phyloP scores from a whole-genome alignment of 1,284 basidiomycete species.

The Sanghuangporus sanghuang region DNA sequence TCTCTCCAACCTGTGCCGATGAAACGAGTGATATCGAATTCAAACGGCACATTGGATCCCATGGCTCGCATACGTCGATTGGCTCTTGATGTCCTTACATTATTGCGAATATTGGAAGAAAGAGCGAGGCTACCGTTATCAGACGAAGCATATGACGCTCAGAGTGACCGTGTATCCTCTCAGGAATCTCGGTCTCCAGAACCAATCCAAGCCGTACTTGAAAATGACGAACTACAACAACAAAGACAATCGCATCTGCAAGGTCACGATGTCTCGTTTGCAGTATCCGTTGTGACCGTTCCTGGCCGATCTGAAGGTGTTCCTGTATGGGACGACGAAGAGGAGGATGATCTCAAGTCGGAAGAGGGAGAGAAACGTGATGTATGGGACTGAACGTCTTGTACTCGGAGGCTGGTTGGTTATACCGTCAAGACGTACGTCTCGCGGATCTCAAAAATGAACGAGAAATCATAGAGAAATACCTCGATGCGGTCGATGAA shows the following conservation, averaged over 20 bases:
- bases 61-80: constrained; percentile 62
- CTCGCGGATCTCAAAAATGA: constrained; percentile 54
- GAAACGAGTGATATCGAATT: constrained; percentile 34
- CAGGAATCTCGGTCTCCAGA: constrained; percentile 31
- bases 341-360: constrained; percentile 38
- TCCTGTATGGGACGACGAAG: constrained; percentile 73
- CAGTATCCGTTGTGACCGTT: constrained; percentile 64
- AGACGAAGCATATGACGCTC: constrained; percentile 71
- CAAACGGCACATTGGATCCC: constrained; percentile 42
- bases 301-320: constrained; percentile 59
- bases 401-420: constrained; percentile 73
- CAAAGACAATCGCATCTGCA: background rate
- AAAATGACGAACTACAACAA: constrained; percentile 19
- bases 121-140: constrained; percentile 55
- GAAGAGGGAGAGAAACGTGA: constrained; percentile 52
- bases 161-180: constrained; percentile 56
- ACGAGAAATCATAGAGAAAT: constrained; percentile 47
- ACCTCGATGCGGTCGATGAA: constrained; percentile 69
- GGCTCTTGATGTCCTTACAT: constrained; percentile 71
- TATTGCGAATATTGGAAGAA: constrained; percentile 69
- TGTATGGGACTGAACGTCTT: constrained; percentile 73
- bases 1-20: constrained; percentile 34
- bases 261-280: constrained; percentile 49
- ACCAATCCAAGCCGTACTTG: constrained; percentile 33
- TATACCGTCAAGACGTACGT: constrained; percentile 64